Percentiles rank a stretch among this genome's conserved stretches.
Conservation (phyloP, 73 alveolate species). For the Tetrahymena malaccensis region DNA sequence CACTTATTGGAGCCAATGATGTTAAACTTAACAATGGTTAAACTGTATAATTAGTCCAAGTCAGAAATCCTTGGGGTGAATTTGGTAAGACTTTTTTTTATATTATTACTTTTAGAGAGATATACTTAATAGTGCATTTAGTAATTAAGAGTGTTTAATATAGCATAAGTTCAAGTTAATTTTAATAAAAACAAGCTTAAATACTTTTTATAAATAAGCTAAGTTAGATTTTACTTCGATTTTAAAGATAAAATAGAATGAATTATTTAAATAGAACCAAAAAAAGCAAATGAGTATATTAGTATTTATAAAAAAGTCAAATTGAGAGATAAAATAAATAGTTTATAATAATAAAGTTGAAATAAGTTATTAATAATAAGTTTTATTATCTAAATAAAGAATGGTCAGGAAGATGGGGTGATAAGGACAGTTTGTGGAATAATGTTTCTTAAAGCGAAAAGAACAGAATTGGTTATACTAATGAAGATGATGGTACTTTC, state of each 20-base stretch:
- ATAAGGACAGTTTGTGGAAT: slow-evolving; percentile 55
- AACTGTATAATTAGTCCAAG: slow-evolving; percentile 57
- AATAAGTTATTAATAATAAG: not conserved
- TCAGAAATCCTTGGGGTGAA: slow-evolving; percentile 92
- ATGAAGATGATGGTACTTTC: slow-evolving; percentile 47
- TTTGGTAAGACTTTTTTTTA: not conserved
- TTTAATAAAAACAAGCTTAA: too few relatives aligned
- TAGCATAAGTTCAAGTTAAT: too few relatives aligned
- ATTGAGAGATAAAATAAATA: not conserved
- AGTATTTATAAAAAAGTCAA: not conserved
- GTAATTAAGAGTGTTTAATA: too few relatives aligned
- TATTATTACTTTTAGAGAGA: too few relatives aligned
- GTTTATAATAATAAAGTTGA: not conserved
- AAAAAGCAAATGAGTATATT: not conserved
- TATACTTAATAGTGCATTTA: too few relatives aligned
- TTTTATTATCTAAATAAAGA: slow-evolving; percentile 38
- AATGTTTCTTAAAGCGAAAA: not conserved
- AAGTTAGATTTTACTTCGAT: too few relatives aligned
- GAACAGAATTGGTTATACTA: slow-evolving; percentile 29
- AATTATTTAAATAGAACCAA: too few relatives aligned
- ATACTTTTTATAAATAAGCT: too few relatives aligned
- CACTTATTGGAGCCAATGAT: slow-evolving; percentile 58
- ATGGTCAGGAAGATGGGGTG: slow-evolving; percentile 83
- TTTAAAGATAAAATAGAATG: too few relatives aligned
- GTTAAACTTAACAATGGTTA: slow-evolving; percentile 36